A percentile compares a stretch with the other conserved stretches of the same genome.
Evolutionary conservation across 2,329 filamentous ascomycete genomes (phyloP).

Genomic region (Clarireedia monteithiana): DNA sequence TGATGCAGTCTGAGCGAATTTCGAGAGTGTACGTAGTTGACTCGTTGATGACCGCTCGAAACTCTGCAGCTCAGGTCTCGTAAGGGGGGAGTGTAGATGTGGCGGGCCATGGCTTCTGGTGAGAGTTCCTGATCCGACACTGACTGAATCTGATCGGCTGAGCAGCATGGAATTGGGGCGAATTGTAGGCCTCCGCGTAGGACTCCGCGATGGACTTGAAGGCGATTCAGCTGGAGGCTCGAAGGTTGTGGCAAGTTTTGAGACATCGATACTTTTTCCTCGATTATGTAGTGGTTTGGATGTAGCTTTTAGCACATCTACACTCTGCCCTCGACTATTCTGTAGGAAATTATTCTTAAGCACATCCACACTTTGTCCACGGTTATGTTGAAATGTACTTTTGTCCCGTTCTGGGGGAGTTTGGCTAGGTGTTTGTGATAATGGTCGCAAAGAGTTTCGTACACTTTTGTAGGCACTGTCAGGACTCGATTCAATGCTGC

Average conservation of each 20-base stretch:
- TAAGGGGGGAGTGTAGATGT: slow-evolving; percentile 39
- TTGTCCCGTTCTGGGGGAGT: slow-evolving; percentile 32
- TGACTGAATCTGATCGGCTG: slow-evolving; percentile 45
- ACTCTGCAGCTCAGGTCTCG: slow-evolving; percentile 66
- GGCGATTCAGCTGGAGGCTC: slow-evolving; percentile 2
- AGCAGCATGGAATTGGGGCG: slow-evolving; percentile 56
- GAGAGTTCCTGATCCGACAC: slow-evolving; percentile 25
- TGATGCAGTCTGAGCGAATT: slow-evolving; percentile 66
- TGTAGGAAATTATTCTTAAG: slow-evolving; percentile 41
- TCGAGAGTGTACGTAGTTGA: slow-evolving; percentile 80
- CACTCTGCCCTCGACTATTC: slow-evolving; percentile 41
- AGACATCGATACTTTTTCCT: slow-evolving; percentile 13
- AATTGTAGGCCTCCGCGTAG: slow-evolving; percentile 15
- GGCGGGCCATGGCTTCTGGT: background rate
- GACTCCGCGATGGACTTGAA: slow-evolving; percentile 5
- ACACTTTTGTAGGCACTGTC: slow-evolving; percentile 63
- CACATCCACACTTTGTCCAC: slow-evolving; percentile 53
- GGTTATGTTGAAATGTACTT: slow-evolving; percentile 27
- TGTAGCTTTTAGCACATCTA: slow-evolving; percentile 51
- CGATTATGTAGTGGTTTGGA: slow-evolving; percentile 30
- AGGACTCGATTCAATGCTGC: slow-evolving; percentile 37
- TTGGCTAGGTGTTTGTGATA: slow-evolving; percentile 56
- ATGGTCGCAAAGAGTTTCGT: slow-evolving; percentile 68
- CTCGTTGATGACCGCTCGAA: slow-evolving; percentile 84
- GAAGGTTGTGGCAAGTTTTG: slow-evolving; percentile 8